Evolutionary conservation across 805 yeast genomes (phyloP), one percentile per base, ranked within the genome.

Genomic region (Candida nitratophila): DNA sequence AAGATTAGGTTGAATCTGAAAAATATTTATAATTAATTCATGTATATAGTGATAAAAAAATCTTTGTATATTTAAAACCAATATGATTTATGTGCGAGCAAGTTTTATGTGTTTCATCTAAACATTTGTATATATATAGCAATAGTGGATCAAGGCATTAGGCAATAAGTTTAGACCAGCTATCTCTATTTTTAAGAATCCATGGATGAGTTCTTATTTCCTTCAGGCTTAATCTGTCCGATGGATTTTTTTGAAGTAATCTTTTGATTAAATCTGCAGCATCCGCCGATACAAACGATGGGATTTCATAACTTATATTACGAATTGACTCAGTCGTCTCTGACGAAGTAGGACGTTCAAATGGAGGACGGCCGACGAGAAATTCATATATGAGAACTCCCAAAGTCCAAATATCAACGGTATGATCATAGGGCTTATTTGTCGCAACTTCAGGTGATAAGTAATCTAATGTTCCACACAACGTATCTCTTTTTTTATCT

Each of bases 381-480:
- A 93, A 74, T 61, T 91, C 99, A 57, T 83, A 91, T 49, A 89
- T 74, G 32, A 91, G 62, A 2, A 91, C 80, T 0, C 99, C 99
- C 43, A 91, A 67, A 1, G 97, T 87, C 99, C 99, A 91, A 3
- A 84, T 74, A 59, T 91, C 99, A 0, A 88, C 96, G 42, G 72
- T 72, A 43, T 72, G 73, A 53, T 85, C 91, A 54, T 91, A 93
- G 11, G 81, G 85, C 52, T 76, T 80, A 1, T 86, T 81, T 48
- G 84, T 93, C 7, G 91, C 86, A 85, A 93, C 82, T 64, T 91
- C 99, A 8, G 99, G 99, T 0, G 98, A 95, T 15, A 93, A 65
- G 54, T 91, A 91, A 63, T 93, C 98, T 35, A 91, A 68, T 0
- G 99, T 93, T 0, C 99, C 98, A 64, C 98, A 93, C 68, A 93